Evolutionary conservation across 768 basidiomycete species (phyloP).

Genomic region (Agaricus sinodeliciosus): DNA sequence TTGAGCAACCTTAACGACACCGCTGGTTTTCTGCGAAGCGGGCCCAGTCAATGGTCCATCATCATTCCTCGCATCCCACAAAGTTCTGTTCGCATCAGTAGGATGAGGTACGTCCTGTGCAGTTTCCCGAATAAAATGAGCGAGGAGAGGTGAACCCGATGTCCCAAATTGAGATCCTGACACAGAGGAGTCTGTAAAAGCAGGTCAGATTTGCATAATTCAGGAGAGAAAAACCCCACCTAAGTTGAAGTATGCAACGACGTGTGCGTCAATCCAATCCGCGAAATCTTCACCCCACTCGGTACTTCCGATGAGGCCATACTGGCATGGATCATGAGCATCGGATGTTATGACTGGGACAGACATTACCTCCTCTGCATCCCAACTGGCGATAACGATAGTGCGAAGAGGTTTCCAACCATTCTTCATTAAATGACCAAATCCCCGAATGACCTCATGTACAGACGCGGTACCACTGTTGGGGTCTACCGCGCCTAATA

Average conservation of each 20-base stretch:
- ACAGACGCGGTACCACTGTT: constrained; percentile 70
- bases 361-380: constrained; percentile 59
- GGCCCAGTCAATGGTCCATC: constrained; percentile 34
- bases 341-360: neutral
- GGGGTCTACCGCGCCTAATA: constrained; percentile 69
- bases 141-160: constrained; percentile 73
- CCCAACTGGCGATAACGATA: constrained; percentile 68
- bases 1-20: constrained; percentile 26
- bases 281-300: constrained; percentile 93
- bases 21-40: constrained; percentile 15
- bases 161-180: constrained; percentile 52
- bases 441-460: constrained; percentile 67
- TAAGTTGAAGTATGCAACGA: constrained; percentile 83
- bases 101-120: constrained; percentile 75
- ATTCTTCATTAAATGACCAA: constrained; percentile 54
- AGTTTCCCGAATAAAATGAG: constrained; percentile 61
- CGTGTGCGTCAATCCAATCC: constrained; percentile 71
- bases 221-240: constrained; percentile 26
- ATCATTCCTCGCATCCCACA: constrained; percentile 77
- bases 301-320: constrained; percentile 74
- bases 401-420: constrained; percentile 78
- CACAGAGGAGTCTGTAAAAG: constrained; percentile 35
- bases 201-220: neutral
- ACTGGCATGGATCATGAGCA: constrained; percentile 18
- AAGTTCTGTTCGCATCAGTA: constrained; percentile 48